Base-by-base conservation (phyloP, 164 flowering plant genomes). In the Platanus orientalis region DNA sequence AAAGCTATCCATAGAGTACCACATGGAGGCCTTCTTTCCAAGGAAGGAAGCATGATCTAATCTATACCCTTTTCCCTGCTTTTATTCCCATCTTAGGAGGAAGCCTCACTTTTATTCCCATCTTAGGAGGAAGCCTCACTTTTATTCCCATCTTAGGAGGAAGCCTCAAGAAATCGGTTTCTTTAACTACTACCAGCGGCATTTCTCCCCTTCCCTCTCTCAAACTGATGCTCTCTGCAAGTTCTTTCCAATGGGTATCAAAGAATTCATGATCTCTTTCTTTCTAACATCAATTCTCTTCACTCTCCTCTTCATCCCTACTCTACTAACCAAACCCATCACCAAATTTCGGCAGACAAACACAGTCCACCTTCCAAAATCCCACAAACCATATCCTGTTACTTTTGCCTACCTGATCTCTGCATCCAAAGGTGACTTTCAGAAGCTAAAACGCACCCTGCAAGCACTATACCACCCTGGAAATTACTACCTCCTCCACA, bases 351-450 rank as follows among this genome's bases (percentile, higher is more conserved):
- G 30, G 39, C 77, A 78, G 13, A 47, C 61, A 34, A 64, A 61
- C 57, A 71, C 52, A 61, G 9, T 64, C 50, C 21, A 28, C 30
- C 30, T 21, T 25, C 61, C 60, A 2, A 60, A 63, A 49, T 32
- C 17, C 71, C 30, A n/a, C 58, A 36, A 53, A 2, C 51, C 75
- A 1, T 83, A 83, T 54, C 86, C 86, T 0, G 86, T 74, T 12
- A 67, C 82, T 1, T 90, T 92, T 60, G 96, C 98, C 39, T 93
- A 89, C 81, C 65, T 93, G 39, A 89, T 93, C 65, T 93, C 98
- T 0, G 96, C 92, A 5, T 84, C 97, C 2, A 76, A 64, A 27
- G 95, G 92, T 0, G 98, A 93, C 67, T 49, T 75, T 34, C 17
- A 17, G 42, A 80, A 70, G 71, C 79, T 93, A 9, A 83, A 81